A percentile compares a stretch with the other conserved stretches of the same genome.
Conservation (phyloP, 2,329 filamentous ascomycete genomes). For the Aspergillus cejpii region DNA sequence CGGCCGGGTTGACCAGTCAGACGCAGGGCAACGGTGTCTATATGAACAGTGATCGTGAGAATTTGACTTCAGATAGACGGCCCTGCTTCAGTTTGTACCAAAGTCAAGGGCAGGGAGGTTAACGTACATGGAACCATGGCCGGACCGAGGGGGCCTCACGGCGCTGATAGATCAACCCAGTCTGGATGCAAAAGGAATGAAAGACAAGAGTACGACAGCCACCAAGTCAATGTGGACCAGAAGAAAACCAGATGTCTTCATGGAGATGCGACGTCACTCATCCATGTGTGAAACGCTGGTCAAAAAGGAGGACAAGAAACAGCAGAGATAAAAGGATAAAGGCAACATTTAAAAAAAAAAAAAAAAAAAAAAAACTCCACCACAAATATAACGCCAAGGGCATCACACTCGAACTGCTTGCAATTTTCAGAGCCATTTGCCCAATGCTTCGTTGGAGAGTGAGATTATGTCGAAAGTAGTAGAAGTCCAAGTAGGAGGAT, state of each 20-base stretch:
- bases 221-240: conserved; percentile 25
- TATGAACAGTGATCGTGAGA: conserved; percentile 42
- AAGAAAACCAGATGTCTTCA: conserved; percentile 34
- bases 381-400: conserved; percentile 31
- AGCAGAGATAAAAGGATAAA: conserved; percentile 7
- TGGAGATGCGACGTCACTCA: conserved; percentile 30
- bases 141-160: conserved; percentile 31
- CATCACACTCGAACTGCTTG: conserved; percentile 28
- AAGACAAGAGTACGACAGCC: conserved; percentile 26
- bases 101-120: conserved; percentile 44
- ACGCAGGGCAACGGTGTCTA: conserved; percentile 33
- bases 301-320: conserved; percentile 15
- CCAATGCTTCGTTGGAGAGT: conserved; percentile 30
- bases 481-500: conserved; percentile 20
- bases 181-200: conserved; percentile 33
- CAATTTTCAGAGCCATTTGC: conserved; percentile 29
- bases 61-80: conserved; percentile 41
- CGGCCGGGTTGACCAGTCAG: conserved; percentile 20
- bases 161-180: conserved; percentile 33
- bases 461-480: conserved; percentile 19
- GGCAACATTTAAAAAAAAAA: conserved; percentile 19
- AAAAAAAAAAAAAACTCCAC: conserved; percentile 19
- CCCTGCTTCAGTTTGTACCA: conserved; percentile 35
- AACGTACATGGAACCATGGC: conserved; percentile 45
- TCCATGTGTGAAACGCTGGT: conserved; percentile 7